These are phyloP conservation scores for Hypholoma fasciculare DNA, from an alignment of 768 basidiomycete species.

Conservation along the genomic window DNA sequence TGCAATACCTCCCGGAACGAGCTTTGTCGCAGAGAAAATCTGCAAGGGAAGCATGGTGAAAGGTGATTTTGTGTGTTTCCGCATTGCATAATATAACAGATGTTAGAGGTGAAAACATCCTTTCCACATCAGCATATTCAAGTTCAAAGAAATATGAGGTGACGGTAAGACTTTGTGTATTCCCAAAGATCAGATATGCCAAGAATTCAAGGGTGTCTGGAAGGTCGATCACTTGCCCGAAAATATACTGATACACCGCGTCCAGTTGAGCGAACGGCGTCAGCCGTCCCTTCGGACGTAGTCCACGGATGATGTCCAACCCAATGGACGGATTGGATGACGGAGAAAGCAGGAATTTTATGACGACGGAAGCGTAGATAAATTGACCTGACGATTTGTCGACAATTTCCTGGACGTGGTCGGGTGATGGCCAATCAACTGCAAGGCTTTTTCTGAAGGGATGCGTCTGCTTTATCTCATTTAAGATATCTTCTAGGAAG, in stretches of 20 bases:
- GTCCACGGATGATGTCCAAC: not conserved
- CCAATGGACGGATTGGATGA: not conserved
- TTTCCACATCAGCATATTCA: not conserved
- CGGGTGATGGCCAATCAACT: conserved; percentile 2
- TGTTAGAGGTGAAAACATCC: not conserved
- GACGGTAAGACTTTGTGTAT: not conserved
- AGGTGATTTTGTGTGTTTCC: too few species aligned
- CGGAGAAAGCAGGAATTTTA: not conserved
- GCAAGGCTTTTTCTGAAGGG: not conserved
- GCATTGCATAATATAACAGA: too few species aligned
- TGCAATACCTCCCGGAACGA: not conserved
- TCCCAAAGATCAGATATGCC: not conserved
- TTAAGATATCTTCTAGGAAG: not conserved
- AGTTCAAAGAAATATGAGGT: not conserved
- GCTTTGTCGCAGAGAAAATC: not conserved
- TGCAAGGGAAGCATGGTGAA: not conserved
- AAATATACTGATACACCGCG: conserved; percentile 7
- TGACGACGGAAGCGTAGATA: conserved; percentile 8
- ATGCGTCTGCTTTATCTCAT: not conserved
- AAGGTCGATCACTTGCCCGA: conserved; percentile 4
- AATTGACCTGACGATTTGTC: conserved; percentile 13
- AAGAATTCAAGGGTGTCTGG: not conserved
- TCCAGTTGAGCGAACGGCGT: not conserved
- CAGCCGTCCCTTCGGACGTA: conserved; percentile 7
- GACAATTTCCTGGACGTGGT: not conserved